Conservation (phyloP, 805 yeast species). For the Cyberlindnera nakhonratchasimensis region DNA sequence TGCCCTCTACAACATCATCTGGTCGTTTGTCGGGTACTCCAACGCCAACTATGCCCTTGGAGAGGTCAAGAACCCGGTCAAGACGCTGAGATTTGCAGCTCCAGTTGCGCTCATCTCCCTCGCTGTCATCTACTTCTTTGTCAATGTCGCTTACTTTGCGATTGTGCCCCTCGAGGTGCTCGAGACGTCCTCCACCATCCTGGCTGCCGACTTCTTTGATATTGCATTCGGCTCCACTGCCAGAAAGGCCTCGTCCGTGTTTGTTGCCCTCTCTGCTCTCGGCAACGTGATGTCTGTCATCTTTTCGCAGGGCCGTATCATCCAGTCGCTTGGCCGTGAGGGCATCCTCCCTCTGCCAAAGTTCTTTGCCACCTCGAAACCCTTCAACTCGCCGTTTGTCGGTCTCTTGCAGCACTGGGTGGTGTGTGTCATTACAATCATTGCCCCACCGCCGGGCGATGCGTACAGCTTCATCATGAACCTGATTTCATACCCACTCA, state of each 20-base stretch:
- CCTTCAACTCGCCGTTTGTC: conserved; percentile 68
- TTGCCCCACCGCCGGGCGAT: conserved; percentile 86
- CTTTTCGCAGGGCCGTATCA: conserved; percentile 76
- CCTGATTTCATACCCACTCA: conserved; percentile 76
- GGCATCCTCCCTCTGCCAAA: conserved; percentile 73
- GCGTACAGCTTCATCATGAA: conserved; percentile 80
- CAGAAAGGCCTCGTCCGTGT: conserved; percentile 69
- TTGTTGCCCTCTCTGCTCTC: conserved; percentile 76
- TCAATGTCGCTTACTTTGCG: conserved; percentile 76
- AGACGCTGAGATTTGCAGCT: conserved; percentile 67
- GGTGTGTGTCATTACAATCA: conserved; percentile 66
- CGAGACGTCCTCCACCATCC: conserved; percentile 57
- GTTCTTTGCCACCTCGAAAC: conserved; percentile 67
- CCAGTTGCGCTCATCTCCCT: conserved; percentile 64
- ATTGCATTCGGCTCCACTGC: conserved; percentile 68
- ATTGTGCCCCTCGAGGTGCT: conserved; percentile 70
- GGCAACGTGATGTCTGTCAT: conserved; percentile 82
- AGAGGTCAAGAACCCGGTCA: conserved; percentile 70
- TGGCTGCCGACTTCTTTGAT: conserved; percentile 74
- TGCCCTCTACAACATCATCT: conserved; percentile 76
- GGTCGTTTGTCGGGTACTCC: conserved; percentile 83
- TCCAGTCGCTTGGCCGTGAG: conserved; percentile 80
- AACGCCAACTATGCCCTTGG: conserved; percentile 82
- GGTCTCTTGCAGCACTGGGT: conserved; percentile 77
- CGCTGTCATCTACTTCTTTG: conserved; percentile 67